These are phyloP conservation scores for Coemansia sp. DNA, from an alignment of 192 early-diverging fungal genomes.

Conservation along the genomic window DNA sequence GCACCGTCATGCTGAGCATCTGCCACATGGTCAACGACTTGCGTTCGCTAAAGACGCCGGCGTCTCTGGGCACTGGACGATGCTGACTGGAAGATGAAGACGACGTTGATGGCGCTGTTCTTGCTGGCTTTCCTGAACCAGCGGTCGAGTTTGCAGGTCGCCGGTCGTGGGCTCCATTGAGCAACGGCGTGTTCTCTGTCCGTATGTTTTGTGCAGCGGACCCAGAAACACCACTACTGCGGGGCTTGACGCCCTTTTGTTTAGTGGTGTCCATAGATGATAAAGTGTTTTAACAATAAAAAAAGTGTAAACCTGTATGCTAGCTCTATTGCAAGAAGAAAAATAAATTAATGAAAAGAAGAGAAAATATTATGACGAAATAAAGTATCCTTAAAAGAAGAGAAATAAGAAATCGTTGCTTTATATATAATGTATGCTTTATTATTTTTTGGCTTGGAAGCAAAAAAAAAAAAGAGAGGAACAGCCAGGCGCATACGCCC, in stretches of 20 bases:
- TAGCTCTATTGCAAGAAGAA: background rate
- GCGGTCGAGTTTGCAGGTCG: constrained; percentile 21
- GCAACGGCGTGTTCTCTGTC: no score
- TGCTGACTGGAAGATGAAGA: background rate
- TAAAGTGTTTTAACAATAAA: background rate
- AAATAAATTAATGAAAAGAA: background rate
- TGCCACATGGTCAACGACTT: constrained; percentile 35
- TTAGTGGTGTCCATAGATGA: no score
- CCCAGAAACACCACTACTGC: no score
- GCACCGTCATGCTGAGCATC: constrained; percentile 46
- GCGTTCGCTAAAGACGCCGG: background rate
- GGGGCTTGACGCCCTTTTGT: background rate
- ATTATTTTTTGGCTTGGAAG: no score
- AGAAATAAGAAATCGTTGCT: no score
- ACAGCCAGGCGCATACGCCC: background rate
- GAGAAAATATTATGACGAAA: no score
- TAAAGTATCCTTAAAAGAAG: no score
- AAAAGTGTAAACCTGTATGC: background rate
- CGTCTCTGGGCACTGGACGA: constrained; percentile 2
- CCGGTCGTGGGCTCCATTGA: constrained; percentile 14
- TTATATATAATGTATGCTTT: background rate
- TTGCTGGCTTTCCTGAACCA: background rate
- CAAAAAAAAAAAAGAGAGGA: background rate
- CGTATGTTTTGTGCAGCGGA: no score
- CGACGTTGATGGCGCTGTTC: background rate